Conservation (phyloP, 1,284 basidiomycete genomes). For the Chiua sp. region DNA sequence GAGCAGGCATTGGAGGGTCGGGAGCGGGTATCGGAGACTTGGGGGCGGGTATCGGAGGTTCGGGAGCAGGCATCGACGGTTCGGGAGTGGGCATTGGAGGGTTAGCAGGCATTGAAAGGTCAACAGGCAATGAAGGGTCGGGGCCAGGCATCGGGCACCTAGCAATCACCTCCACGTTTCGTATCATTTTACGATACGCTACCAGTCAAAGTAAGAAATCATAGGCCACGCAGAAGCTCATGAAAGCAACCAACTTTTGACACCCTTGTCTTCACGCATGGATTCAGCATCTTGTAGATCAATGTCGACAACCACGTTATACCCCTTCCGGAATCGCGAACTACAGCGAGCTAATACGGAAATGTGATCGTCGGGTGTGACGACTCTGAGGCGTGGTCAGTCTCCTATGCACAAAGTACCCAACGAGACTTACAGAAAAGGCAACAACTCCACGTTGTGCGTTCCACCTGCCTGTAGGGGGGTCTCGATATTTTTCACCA, state of each 20-base stretch:
- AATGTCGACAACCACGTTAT: background rate
- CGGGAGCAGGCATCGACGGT: too few species aligned
- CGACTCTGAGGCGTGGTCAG: background rate
- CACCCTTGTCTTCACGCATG: constrained; percentile 8
- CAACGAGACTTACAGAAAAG: background rate
- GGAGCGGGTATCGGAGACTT: too few species aligned
- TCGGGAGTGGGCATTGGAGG: too few species aligned
- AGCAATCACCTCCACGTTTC: background rate
- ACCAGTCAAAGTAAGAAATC: background rate
- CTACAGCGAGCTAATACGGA: background rate
- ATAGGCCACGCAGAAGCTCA: background rate
- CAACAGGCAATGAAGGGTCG: too few species aligned
- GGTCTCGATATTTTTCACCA: background rate
- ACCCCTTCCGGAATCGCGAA: background rate
- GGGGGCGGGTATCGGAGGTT: too few species aligned
- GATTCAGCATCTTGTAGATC: background rate
- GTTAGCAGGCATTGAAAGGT: too few species aligned
- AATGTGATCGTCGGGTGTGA: constrained; percentile 6
- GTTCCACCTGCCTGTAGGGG: background rate
- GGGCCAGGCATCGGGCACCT: too few species aligned
- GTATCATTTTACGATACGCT: constrained; percentile 16
- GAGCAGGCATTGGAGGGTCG: too few species aligned
- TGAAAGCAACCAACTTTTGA: constrained; percentile 10
- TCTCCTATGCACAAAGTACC: background rate
- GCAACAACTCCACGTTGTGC: background rate